phyloP scores from a whole-genome alignment of 2,329 filamentous ascomycete species.

The Sporothrix dimorphospora region DNA sequence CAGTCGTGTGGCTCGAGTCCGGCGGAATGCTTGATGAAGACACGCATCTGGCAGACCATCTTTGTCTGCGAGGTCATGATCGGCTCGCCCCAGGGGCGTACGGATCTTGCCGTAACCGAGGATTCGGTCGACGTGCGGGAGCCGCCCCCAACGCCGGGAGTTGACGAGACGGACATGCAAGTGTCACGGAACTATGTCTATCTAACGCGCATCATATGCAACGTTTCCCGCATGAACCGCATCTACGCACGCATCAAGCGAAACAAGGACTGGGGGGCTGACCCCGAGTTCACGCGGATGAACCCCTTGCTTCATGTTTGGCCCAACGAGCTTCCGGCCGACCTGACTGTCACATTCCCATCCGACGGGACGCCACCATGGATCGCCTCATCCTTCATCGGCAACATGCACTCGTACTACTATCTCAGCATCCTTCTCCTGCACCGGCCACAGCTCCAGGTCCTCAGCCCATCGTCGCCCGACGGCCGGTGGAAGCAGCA shows the following conservation, averaged over 20 bases:
- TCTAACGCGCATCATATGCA: conserved; percentile 75
- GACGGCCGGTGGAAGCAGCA: conserved; percentile 85
- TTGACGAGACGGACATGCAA: conserved; percentile 75
- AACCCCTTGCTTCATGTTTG: conserved; percentile 78
- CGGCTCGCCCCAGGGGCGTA: conserved; percentile 86
- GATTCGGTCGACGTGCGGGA: conserved; percentile 77
- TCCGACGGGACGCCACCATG: conserved; percentile 78
- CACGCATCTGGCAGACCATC: conserved; percentile 85
- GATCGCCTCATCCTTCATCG: conserved; percentile 84
- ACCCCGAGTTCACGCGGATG: conserved; percentile 79
- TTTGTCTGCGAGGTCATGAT: conserved; percentile 90
- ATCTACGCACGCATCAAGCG: conserved; percentile 71
- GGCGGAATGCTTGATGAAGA: conserved; percentile 81
- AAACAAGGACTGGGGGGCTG: conserved; percentile 79
- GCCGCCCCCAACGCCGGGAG: conserved; percentile 63
- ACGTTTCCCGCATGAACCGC: conserved; percentile 76
- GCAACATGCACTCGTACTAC: conserved; percentile 88
- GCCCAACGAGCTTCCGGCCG: conserved; percentile 74
- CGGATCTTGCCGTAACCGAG: conserved; percentile 74
- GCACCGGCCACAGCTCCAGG: conserved; percentile 80
- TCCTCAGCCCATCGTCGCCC: conserved; percentile 69
- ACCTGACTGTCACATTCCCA: conserved; percentile 78
- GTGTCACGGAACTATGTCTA: conserved; percentile 84
- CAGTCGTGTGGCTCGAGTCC: conserved; percentile 68
- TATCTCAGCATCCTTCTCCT: conserved; percentile 84